Evolutionary conservation across 2,329 filamentous ascomycete species (phyloP).

Genomic region (Monosporascus cannonballus): DNA sequence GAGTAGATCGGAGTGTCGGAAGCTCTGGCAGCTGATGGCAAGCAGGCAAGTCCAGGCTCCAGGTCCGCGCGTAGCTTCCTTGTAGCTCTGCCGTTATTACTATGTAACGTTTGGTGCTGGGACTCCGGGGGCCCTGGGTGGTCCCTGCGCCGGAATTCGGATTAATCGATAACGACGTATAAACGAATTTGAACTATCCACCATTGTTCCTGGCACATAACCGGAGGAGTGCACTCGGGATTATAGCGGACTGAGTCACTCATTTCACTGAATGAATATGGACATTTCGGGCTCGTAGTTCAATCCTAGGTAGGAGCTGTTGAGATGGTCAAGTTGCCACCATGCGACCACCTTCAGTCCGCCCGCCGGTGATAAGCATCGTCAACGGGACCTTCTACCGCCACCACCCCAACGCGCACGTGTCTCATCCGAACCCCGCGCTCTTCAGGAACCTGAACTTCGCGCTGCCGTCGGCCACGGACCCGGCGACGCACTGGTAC

Average conservation of each 20-base stretch:
- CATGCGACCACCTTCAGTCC: slow-evolving; percentile 31
- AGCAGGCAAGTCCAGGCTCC: background rate
- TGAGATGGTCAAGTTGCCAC: slow-evolving; percentile 19
- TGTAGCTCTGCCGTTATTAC: too few relatives aligned
- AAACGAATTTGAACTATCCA: background rate
- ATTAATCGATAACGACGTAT: background rate
- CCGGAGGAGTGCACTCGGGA: background rate
- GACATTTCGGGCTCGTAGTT: background rate
- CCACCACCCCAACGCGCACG: slow-evolving; percentile 55
- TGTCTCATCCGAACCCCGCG: slow-evolving; percentile 55
- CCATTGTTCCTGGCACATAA: background rate
- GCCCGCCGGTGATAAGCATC: slow-evolving; percentile 62
- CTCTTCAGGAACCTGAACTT: slow-evolving; percentile 70
- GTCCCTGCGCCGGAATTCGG: background rate
- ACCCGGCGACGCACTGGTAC: slow-evolving; percentile 64
- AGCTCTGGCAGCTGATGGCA: background rate
- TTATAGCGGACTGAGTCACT: background rate
- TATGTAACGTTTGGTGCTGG: background rate
- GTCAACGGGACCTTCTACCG: slow-evolving; percentile 78
- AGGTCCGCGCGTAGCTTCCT: background rate
- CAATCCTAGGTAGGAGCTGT: background rate
- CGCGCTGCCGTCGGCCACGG: slow-evolving; percentile 53
- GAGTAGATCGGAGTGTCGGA: too few relatives aligned
- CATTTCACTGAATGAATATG: background rate
- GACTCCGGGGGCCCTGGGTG: background rate